A percentile compares a stretch with the other conserved stretches of the same genome.
These are phyloP conservation scores for Vaccinium corymbosum DNA, from an alignment of 148 eudicot species.

Conservation along the genomic window DNA sequence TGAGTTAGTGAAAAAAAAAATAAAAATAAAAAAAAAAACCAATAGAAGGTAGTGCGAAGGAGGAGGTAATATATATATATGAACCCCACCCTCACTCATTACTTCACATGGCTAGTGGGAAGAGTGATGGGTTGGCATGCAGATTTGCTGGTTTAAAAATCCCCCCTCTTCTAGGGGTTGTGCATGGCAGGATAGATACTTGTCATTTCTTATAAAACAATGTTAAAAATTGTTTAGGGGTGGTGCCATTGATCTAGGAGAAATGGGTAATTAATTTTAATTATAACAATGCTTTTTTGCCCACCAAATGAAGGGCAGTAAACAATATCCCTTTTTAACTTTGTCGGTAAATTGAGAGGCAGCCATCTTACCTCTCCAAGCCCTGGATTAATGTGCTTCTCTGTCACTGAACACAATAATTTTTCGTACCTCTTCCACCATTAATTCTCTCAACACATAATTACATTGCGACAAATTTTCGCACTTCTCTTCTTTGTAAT, in stretches of 20 bases:
- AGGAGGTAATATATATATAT: not conserved
- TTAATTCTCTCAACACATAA: not conserved
- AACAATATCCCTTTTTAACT: not conserved
- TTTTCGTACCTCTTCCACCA: not conserved
- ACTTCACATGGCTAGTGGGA: conserved; percentile 16
- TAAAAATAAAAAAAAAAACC: too few relatives aligned
- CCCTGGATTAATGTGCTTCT: not conserved
- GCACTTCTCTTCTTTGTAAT: not conserved
- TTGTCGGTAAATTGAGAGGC: conserved; percentile 18
- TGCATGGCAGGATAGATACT: not conserved
- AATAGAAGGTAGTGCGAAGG: too few relatives aligned
- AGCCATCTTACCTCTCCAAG: conserved; percentile 11
- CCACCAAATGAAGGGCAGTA: conserved; percentile 19
- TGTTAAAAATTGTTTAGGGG: not conserved
- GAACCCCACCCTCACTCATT: conserved; percentile 10
- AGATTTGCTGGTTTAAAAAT: conserved; percentile 2
- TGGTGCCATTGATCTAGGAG: not conserved
- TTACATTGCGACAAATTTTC: not conserved
- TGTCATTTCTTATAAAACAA: not conserved
- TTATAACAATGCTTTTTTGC: not conserved
- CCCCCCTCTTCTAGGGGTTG: not conserved
- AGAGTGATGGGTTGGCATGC: conserved; percentile 14
- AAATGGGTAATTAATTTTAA: not conserved
- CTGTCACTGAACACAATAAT: not conserved
- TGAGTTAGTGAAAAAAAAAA: too few relatives aligned